Percentiles rank a stretch among this genome's conserved stretches.
Conservation (phyloP, 2,329 filamentous ascomycete genomes). For the Colletotrichum tofieldiae region DNA sequence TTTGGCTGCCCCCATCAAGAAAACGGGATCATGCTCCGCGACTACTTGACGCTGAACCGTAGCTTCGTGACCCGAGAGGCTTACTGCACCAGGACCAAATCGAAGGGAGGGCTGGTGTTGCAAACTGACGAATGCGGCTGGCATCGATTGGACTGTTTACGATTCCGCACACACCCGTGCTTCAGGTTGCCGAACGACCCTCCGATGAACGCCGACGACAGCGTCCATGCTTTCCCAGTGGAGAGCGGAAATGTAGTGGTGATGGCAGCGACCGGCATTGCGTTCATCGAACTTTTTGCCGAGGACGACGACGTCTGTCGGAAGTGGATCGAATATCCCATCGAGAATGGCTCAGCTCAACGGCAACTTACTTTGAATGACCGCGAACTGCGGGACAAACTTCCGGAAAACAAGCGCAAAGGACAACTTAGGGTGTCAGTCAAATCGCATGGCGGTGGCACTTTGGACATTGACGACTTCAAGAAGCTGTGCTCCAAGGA, state of each 20-base stretch:
- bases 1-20: constrained; percentile 94
- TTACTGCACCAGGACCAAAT: constrained; percentile 89
- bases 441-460: constrained; percentile 83
- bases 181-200: constrained; percentile 88
- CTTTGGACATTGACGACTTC: constrained; percentile 84
- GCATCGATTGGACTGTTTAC: constrained; percentile 91
- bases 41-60: constrained; percentile 88
- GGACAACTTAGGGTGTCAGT: constrained; percentile 80
- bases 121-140: constrained; percentile 89
- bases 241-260: constrained; percentile 83
- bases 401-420: constrained; percentile 82
- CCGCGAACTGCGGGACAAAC: constrained; percentile 77
- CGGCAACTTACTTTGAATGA: constrained; percentile 84
- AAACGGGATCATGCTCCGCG: constrained; percentile 90
- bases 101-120: constrained; percentile 82
- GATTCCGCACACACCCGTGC: constrained; percentile 91
- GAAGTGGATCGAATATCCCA: constrained; percentile 85
- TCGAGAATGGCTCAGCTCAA: constrained; percentile 74
- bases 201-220: constrained; percentile 75
- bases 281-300: constrained; percentile 86
- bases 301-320: constrained; percentile 87
- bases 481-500: constrained; percentile 79
- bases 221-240: constrained; percentile 88
- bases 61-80: constrained; percentile 87
- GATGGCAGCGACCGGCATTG: constrained; percentile 85